These are phyloP conservation scores for Corrigiola litoralis DNA, from an alignment of 179 eudicot species.

Conservation along the genomic window DNA sequence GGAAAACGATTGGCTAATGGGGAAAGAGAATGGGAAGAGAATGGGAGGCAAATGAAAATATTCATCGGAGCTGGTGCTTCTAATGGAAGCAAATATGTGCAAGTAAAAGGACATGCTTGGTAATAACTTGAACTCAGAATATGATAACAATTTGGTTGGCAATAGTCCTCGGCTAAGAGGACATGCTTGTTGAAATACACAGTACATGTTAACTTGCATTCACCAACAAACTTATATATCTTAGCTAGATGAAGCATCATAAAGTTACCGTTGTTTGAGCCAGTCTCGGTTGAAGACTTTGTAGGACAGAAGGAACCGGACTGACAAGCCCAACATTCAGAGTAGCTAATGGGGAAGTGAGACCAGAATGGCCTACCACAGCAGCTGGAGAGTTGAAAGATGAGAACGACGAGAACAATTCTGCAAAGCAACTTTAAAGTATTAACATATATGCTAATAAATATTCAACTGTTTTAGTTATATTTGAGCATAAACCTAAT, in stretches of 20 bases:
- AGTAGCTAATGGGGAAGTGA: conserved; percentile 50
- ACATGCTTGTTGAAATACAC: not conserved
- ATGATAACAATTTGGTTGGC: too few species aligned
- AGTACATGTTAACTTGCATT: not conserved
- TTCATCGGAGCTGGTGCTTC: too few species aligned
- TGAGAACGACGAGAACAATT: conserved; percentile 18
- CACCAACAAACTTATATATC: not conserved
- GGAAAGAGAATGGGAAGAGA: too few species aligned
- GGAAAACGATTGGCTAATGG: too few species aligned
- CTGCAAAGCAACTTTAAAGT: conserved; percentile 10
- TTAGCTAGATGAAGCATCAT: not conserved
- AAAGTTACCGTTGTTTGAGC: conserved; percentile 55
- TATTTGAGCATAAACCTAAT: not conserved
- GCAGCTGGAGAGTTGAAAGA: conserved; percentile 44
- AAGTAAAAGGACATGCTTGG: too few species aligned
- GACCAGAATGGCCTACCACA: conserved; percentile 35
- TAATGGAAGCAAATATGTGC: too few species aligned
- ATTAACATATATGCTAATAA: not conserved
- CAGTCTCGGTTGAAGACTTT: conserved; percentile 53
- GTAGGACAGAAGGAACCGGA: conserved; percentile 65
- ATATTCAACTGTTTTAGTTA: not conserved
- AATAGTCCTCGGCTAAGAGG: too few species aligned
- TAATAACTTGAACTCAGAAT: too few species aligned
- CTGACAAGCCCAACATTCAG: conserved; percentile 45
- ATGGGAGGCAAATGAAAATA: too few species aligned